Conservation (phyloP, 192 early-diverging fungal species). For the Backusella circina region DNA sequence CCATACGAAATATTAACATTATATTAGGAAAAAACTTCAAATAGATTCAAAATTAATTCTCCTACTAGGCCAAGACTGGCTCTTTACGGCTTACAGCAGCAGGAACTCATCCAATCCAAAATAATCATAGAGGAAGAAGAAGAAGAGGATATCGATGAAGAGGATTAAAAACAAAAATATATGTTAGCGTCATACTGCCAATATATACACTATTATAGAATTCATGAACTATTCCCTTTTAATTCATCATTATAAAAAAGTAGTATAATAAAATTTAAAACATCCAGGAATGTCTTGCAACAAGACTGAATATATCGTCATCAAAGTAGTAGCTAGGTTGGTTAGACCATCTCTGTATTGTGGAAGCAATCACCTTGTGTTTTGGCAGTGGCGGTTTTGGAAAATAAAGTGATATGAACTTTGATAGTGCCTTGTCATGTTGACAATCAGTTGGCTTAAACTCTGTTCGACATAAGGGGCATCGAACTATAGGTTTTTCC, state of each 20-base stretch:
- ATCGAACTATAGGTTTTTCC: neutral
- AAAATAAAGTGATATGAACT: slow-evolving; percentile 2
- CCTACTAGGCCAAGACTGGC: neutral
- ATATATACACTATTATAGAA: neutral
- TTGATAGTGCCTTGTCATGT: neutral
- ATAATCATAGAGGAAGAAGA: neutral
- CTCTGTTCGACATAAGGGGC: slow-evolving; percentile 2
- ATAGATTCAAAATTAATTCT: neutral
- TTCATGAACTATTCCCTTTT: neutral
- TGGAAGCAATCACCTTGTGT: neutral
- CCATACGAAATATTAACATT: neutral
- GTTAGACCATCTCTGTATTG: neutral
- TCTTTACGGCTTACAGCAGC: neutral
- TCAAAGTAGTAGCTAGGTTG: neutral
- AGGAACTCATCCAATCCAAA: neutral
- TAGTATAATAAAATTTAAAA: neutral
- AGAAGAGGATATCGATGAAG: neutral
- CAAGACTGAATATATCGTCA: neutral
- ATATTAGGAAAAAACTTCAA: neutral
- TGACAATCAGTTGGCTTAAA: neutral
- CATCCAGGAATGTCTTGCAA: neutral
- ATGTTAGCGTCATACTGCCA: neutral
- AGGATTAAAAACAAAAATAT: neutral
- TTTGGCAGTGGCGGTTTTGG: neutral
- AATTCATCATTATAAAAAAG: neutral